These are phyloP conservation scores for Poronia punctata DNA, from an alignment of 495 filamentous ascomycete species.

Conservation along the genomic window DNA sequence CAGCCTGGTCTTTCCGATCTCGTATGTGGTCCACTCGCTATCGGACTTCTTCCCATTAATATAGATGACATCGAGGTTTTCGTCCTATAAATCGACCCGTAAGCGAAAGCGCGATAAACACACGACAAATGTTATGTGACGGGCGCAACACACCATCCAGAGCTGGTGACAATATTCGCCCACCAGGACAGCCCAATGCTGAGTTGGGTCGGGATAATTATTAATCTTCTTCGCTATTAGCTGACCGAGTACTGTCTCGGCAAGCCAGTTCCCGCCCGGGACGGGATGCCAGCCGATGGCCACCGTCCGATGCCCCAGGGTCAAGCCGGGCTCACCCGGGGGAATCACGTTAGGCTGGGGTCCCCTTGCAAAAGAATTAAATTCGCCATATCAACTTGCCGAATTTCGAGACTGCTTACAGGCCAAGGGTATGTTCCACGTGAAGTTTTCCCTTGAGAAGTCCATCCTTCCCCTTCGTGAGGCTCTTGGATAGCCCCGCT, in stretches of 20 bases:
- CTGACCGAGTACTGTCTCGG: constrained; percentile 37
- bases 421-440: constrained; percentile 33
- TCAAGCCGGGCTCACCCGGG: constrained; percentile 19
- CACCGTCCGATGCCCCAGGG: constrained; percentile 26
- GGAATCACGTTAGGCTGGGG: constrained; percentile 36
- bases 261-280: constrained; percentile 38
- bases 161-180: constrained; percentile 40
- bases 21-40: constrained; percentile 32
- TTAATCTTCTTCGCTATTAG: constrained; percentile 35
- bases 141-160: constrained; percentile 25
- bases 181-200: constrained; percentile 44
- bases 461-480: constrained; percentile 21
- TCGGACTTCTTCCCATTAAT: constrained; percentile 29
- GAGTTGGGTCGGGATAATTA: constrained; percentile 41
- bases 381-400: background rate
- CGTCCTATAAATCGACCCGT: constrained; percentile 31
- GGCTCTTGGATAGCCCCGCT: constrained; percentile 6
- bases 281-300: constrained; percentile 44
- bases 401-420: constrained; percentile 9
- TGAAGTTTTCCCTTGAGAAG: constrained; percentile 31
- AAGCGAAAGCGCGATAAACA: constrained; percentile 1
- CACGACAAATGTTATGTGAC: background rate
- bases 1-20: constrained; percentile 38
- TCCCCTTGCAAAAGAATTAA: constrained; percentile 15
- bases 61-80: constrained; percentile 40